Evolutionary conservation across 2,329 filamentous ascomycete species (phyloP), one percentile per base, ranked within the genome.

Genomic region (Domatiomyces catenatus): DNA sequence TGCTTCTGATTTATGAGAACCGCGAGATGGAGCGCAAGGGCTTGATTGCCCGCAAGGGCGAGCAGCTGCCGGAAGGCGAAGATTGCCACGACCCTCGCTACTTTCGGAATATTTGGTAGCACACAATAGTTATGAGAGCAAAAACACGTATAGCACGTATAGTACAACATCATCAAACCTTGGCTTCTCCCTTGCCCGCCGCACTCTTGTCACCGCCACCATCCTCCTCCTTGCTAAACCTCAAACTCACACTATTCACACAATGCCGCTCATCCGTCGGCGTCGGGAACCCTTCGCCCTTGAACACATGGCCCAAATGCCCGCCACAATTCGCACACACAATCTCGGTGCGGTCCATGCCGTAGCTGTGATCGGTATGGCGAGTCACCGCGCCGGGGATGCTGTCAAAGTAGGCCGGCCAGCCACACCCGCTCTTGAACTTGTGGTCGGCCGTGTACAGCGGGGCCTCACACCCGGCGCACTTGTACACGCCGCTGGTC

Each of bases 361-460:
- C 90, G 48, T 88, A 76, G 0, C 80, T 73, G 46, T 69, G 71
- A 67, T 98, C 92, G 56, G 80, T 79, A 62, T 90, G 83, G 55
- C 90, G 75, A 36, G 79, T 86, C 10, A 98, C 87, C 0, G 90
- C 90, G 2, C 88, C 89, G 0, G 92, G 90, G 48, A 98, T 79
- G 58, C 84, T 90, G 68, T 98, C 92, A 65, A 90, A 98, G 70
- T 96, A 98, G 10, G 92, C 92, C 0, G 92, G 92, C 92, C 92
- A 98, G 54, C 92, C 92, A 68, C 92, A 98, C 43, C 88, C 87
- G 17, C 86, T 93, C 67, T 86, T 86, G 76, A 98, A 98, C 68
- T 98, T 98, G 70, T 94, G 89, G 56, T 76, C 76, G 24, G 92
- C 89, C 67, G 82, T 90, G 77, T 98, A 98, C 17, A 98, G 79